Evolutionary conservation across 2,329 filamentous ascomycete genomes (phyloP).

Genomic region (Paracorniculantispora psalliotae): DNA sequence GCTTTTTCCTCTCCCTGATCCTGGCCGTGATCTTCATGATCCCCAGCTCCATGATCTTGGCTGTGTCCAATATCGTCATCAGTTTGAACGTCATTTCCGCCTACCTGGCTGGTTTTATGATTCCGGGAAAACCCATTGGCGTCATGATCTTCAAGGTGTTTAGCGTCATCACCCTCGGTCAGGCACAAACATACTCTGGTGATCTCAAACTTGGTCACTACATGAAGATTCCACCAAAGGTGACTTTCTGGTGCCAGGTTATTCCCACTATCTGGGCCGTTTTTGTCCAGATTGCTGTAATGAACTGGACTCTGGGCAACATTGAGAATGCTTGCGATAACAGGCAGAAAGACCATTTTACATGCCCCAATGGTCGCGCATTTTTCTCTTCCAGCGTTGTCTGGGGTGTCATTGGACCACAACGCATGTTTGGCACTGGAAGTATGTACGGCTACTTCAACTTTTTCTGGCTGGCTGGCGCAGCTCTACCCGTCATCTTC

Average conservation of each 20-base stretch:
- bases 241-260: constrained; percentile 33
- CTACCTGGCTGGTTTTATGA: constrained; percentile 26
- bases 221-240: constrained; percentile 42
- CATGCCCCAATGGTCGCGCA: constrained; percentile 35
- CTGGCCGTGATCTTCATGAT: constrained; percentile 23
- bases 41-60: constrained; percentile 26
- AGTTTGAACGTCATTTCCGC: constrained; percentile 38
- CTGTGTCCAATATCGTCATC: constrained; percentile 32
- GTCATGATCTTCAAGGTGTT: constrained; percentile 25
- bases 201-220: constrained; percentile 48
- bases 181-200: constrained; percentile 40
- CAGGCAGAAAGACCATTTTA: constrained; percentile 25
- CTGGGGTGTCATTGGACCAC: constrained; percentile 54
- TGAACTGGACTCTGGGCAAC: constrained; percentile 39
- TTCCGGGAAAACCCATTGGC: constrained; percentile 21
- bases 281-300: constrained; percentile 41
- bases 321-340: constrained; percentile 44
- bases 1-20: constrained; percentile 23
- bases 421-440: constrained; percentile 49
- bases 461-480: constrained; percentile 51
- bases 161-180: constrained; percentile 26
- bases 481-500: constrained; percentile 42
- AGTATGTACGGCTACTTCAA: constrained; percentile 46
- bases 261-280: constrained; percentile 39
- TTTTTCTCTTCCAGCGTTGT: constrained; percentile 51